A percentile compares a stretch with the other conserved stretches of the same genome.
Evolutionary conservation across 2,329 filamentous ascomycete species (phyloP).

Genomic region (Pseudogymnoascus sp.): DNA sequence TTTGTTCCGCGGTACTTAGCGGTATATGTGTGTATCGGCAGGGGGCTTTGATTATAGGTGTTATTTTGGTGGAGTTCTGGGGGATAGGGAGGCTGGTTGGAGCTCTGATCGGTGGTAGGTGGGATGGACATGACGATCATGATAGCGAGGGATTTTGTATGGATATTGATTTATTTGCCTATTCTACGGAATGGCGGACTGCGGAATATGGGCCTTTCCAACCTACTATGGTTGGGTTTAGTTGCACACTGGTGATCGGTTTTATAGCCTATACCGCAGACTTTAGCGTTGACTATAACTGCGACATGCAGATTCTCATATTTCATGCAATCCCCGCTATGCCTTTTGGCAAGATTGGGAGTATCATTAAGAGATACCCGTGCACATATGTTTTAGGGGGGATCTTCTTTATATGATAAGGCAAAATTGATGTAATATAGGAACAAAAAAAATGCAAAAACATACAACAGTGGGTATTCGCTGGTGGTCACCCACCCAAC

Average conservation of each 20-base stretch:
- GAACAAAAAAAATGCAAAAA: too few species aligned
- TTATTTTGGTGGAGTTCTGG: neutral
- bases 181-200: neutral
- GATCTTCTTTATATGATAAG: too few species aligned
- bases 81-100: neutral
- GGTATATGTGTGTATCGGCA: neutral
- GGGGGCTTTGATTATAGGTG: neutral
- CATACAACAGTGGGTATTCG: too few species aligned
- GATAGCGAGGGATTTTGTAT: neutral
- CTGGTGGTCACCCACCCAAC: too few species aligned
- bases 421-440: too few species aligned
- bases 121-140: neutral
- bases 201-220: neutral
- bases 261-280: neutral
- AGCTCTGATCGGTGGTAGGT: neutral
- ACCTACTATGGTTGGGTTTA: neutral
- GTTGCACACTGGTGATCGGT: neutral
- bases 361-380: too few species aligned
- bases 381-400: too few species aligned
- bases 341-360: too few species aligned
- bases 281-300: neutral
- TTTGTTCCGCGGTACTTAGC: slow-evolving; percentile 71
- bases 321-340: neutral
- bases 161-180: neutral
- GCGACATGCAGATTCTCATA: neutral